Evolutionary conservation across 78 protist species (phyloP), one percentile per base, ranked within the genome.

Genomic region (Chrysochromulina tobinii): DNA sequence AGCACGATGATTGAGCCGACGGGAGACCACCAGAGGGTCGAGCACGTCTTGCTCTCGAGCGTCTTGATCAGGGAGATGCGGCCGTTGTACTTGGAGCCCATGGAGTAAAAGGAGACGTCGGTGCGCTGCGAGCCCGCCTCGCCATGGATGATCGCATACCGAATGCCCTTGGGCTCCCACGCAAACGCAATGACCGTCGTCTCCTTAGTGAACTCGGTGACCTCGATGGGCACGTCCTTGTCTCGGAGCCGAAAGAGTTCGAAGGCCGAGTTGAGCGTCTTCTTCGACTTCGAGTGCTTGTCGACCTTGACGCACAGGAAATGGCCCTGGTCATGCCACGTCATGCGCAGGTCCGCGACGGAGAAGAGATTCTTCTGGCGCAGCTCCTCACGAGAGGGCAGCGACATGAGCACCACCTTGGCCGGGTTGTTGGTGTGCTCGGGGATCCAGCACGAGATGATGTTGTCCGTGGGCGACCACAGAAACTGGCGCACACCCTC

Each of bases 301-400:
- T 95, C 96, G 51, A 94, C 92, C 90, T 94, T 93, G 50, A 96
- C 96, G 88, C 94, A 85, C 53, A 97, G 94, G 93, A 57, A 93
- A 58, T 94, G 94, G 87, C 98, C 98, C 15, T 89, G 87, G 27
- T 89, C 79, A 75, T 97, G 98, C 98, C 98, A 97, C 93, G 81
- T 72, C 81, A 72, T 72, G 18, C 90, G 90, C 84, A 97, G 25
- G 51, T 87, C 53, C 53, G 93, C 66, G n/a, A 72, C 81, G n/a
- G 48, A 87, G 95, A 96, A 96, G 53, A 96, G 83, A 93, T 91
- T 94, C 94, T 95, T 94, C 77, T 93, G 93, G 11, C 94, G 81
- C 25, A 92, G 38, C 14, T 86, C 83, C 87, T 81, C 77, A 21
- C 90, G 48, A 0, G 95, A 51, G 59, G 96, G 97, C 21, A 96